A percentile compares a stretch with the other conserved stretches of the same genome.
phyloP scores from a whole-genome alignment of 768 basidiomycete species.

The Leccinum incarnatum region DNA sequence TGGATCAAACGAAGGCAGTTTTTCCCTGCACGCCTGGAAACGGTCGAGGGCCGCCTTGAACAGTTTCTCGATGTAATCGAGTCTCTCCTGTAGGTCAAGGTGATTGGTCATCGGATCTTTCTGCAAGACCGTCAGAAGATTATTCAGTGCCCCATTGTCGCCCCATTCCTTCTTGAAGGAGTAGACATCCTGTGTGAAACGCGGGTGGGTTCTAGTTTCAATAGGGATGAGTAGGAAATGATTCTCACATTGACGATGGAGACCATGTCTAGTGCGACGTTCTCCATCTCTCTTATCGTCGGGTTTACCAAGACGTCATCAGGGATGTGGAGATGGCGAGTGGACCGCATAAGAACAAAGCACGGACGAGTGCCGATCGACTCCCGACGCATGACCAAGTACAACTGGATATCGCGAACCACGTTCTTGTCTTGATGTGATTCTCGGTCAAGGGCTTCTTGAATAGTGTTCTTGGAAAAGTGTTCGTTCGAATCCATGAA shows the following conservation, averaged over 20 bases:
- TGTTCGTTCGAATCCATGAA: constrained; percentile 21
- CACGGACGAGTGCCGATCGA: constrained; percentile 29
- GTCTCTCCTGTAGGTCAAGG: constrained; percentile 24
- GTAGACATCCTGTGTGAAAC: constrained; percentile 22
- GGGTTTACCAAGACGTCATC: constrained; percentile 22
- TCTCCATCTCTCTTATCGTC: constrained; percentile 27
- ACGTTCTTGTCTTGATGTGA: constrained; percentile 9
- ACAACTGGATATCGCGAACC: constrained; percentile 22
- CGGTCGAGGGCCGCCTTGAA: constrained; percentile 22
- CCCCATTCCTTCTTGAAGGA: constrained; percentile 31
- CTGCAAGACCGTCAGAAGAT: constrained; percentile 26
- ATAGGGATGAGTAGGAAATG: no score
- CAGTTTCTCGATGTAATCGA: constrained; percentile 19
- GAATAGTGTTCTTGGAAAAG: constrained; percentile 21
- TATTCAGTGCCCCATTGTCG: constrained; percentile 29
- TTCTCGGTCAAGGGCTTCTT: constrained; percentile 30
- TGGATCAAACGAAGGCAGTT: constrained; percentile 16
- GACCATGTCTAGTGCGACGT: constrained; percentile 26
- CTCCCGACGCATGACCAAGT: constrained; percentile 30
- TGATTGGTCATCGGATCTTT: constrained; percentile 24
- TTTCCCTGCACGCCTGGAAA: constrained; percentile 21
- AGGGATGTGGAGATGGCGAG: constrained; percentile 25
- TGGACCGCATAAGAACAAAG: constrained; percentile 29
- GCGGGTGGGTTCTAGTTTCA: background rate
- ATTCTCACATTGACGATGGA: constrained; percentile 25